Base-by-base conservation (phyloP, 1,284 basidiomycete species). In the Ceratorhiza oryzae-sativae region DNA sequence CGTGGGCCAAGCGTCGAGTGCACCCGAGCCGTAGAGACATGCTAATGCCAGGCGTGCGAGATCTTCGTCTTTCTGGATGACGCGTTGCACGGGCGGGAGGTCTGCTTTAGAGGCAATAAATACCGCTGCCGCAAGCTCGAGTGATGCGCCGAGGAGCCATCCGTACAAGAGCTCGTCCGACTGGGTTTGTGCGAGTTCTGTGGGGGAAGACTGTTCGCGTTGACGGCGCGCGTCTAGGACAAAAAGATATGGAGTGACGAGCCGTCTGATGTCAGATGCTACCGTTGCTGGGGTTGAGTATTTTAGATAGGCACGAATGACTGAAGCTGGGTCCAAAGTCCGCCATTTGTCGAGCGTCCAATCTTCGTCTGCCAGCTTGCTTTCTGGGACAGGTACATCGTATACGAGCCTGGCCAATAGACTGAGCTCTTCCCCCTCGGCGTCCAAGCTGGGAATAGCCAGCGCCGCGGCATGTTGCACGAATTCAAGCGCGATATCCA, bases 51-150 rank as follows among this genome's bases (percentile, higher is more conserved):
- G 80, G 10, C 91, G 87, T 13, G 89, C 93, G 77, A 95, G 88
- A 74, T 93, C 92, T 77, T 92, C 87, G 76, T 97, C 93, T 73
- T 89, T 85, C 73, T 88, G 87, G 74, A 98, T 86, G 48, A 97
- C 82, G 25, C 95, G 87, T 73, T 90, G 88, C 0, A 86, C 80
- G 1, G 80, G 74, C 1, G 90, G 85, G 30, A 94, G 81, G 0
- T 93, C 96, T 5, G 95, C 94, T 78, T 97, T 97, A 8, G 93
- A 95, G 0, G 90, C 88, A 77, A 95, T 91, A 77, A 97, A 94
- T 46, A 97, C 84, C 6, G 91, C 86, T 0, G 90, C 88, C 4
- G 87, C 86, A 36, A 89, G 85, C 2, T 88, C 81, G 20, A 97
- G 81, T 0, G 90, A 85, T 2, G 89, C 84, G 39, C 84, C 81